These are phyloP conservation scores for Aspergillus jensenii DNA, from an alignment of 2,329 filamentous ascomycete genomes.

Conservation along the genomic window DNA sequence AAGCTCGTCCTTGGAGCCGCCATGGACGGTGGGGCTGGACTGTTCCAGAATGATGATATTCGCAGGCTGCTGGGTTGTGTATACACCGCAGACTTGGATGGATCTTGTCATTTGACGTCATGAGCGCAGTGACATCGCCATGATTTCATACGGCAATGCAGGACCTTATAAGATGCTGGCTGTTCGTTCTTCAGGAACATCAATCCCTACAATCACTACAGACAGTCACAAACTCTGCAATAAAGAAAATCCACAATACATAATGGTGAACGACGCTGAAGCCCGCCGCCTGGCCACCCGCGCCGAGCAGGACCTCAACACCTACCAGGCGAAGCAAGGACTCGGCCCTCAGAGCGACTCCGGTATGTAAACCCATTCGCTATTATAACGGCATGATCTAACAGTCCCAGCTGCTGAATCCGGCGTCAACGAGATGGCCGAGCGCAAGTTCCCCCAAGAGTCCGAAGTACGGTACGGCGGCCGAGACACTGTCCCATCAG, in stretches of 20 bases:
- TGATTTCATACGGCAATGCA: constrained; percentile 16
- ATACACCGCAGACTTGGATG: not conserved
- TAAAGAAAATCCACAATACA: not conserved
- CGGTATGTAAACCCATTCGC: constrained; percentile 28
- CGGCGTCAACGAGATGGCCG: constrained; percentile 41
- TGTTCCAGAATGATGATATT: not conserved
- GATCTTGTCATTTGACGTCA: not conserved
- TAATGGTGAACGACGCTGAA: not conserved
- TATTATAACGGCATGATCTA: not conserved
- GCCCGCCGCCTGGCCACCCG: constrained; percentile 25
- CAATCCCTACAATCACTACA: too few relatives aligned
- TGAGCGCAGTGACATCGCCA: constrained; percentile 31
- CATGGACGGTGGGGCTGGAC: not conserved
- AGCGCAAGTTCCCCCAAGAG: constrained; percentile 33
- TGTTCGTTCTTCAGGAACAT: not conserved
- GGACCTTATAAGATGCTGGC: not conserved
- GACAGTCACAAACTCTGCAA: too few relatives aligned
- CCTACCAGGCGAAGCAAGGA: constrained; percentile 41
- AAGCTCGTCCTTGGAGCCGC: not conserved
- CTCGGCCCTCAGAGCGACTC: constrained; percentile 40
- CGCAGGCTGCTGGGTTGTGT: not conserved
- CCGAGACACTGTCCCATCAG: constrained; percentile 30
- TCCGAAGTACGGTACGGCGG: constrained; percentile 38
- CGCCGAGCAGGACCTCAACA: constrained; percentile 43
- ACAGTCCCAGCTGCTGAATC: constrained; percentile 36